Evolutionary conservation across 2,329 filamentous ascomycete species (phyloP).

Genomic region (Nigrospora osmanthi): DNA sequence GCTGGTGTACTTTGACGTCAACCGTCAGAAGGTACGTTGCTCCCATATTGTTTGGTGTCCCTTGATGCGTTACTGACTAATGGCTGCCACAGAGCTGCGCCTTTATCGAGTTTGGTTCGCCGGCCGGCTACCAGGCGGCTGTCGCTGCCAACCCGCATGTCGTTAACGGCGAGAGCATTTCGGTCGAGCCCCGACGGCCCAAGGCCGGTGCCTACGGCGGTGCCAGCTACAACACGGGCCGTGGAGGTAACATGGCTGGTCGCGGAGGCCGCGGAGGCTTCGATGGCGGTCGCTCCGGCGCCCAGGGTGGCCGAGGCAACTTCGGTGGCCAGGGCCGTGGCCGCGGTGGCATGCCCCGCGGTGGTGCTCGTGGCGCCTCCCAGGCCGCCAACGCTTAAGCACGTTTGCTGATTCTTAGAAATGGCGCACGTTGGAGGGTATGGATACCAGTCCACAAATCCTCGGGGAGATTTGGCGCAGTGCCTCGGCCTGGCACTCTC

Average conservation of each 20-base stretch:
- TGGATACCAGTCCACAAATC: neutral
- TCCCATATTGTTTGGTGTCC: neutral
- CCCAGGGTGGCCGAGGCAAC: constrained; percentile 58
- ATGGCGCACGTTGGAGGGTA: neutral
- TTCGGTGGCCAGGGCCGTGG: constrained; percentile 61
- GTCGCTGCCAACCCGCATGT: constrained; percentile 77
- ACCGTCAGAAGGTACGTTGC: constrained; percentile 67
- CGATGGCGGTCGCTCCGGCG: constrained; percentile 50
- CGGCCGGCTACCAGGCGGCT: constrained; percentile 76
- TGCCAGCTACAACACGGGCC: constrained; percentile 55
- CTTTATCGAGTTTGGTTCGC: constrained; percentile 85
- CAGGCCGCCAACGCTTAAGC: constrained; percentile 44
- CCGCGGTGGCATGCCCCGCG: constrained; percentile 58
- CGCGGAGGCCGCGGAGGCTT: constrained; percentile 59
- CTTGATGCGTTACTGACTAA: constrained; percentile 11
- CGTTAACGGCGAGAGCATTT: constrained; percentile 74
- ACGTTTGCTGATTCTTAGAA: neutral
- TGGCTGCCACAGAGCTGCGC: constrained; percentile 69
- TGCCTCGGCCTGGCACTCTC: neutral
- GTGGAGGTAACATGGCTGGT: constrained; percentile 53
- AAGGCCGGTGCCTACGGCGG: constrained; percentile 65
- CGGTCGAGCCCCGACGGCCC: constrained; percentile 81
- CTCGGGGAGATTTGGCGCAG: neutral
- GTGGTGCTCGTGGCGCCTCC: constrained; percentile 51
- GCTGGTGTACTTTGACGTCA: constrained; percentile 68